These are phyloP conservation scores for Leucocoprinus leucothites DNA, from an alignment of 768 basidiomycete genomes.

Conservation along the genomic window DNA sequence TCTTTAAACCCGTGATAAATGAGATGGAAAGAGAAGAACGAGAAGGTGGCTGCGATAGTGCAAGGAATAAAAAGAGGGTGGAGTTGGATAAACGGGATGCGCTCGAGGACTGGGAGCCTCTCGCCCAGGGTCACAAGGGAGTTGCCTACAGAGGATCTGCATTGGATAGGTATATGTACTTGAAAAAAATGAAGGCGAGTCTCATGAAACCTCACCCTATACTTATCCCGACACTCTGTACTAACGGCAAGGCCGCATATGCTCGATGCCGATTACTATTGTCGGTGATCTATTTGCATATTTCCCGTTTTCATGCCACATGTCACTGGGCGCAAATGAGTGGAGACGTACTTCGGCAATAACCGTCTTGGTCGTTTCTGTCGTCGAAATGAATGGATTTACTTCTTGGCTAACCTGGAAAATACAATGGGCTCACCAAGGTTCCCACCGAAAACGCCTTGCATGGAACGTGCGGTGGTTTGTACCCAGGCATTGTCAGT, in stretches of 20 bases:
- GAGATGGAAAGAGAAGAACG: constrained; percentile 20
- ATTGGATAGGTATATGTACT: neutral
- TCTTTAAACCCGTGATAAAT: neutral
- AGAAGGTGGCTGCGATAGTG: constrained; percentile 21
- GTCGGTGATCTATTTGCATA: constrained; percentile 23
- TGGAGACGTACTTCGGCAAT: constrained; percentile 30
- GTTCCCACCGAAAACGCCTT: constrained; percentile 40
- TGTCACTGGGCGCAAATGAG: neutral
- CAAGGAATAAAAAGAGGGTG: constrained; percentile 38
- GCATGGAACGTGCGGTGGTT: constrained; percentile 26
- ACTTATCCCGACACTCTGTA: constrained; percentile 22
- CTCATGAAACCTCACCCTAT: constrained; percentile 17
- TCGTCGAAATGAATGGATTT: neutral
- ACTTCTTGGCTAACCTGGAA: neutral
- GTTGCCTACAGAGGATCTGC: constrained; percentile 29
- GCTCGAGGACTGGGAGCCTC: constrained; percentile 20
- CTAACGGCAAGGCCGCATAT: constrained; percentile 22
- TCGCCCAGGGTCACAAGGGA: constrained; percentile 25
- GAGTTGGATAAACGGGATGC: constrained; percentile 19
- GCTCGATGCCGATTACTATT: constrained; percentile 23
- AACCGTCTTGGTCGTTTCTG: constrained; percentile 29
- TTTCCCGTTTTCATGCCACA: neutral
- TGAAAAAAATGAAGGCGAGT: neutral
- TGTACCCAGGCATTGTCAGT: constrained; percentile 34
- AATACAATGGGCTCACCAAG: constrained; percentile 14